phyloP scores from a whole-genome alignment of 2,329 filamentous ascomycete species.

The Sclerotiophoma versabilis region DNA sequence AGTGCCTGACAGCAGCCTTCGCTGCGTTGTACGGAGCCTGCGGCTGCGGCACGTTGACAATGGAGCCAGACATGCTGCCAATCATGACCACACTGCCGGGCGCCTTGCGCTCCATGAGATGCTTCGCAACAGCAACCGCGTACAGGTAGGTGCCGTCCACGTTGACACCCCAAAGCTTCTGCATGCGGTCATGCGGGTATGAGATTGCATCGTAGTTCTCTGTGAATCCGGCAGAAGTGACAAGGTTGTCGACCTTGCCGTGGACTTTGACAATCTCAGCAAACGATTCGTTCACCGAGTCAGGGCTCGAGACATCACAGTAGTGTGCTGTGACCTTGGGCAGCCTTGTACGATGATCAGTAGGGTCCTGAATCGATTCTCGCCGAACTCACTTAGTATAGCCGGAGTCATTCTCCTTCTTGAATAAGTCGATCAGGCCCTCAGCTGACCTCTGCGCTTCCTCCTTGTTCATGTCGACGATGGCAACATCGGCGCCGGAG shows the following conservation, averaged over 20 bases:
- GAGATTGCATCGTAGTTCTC: constrained; percentile 93
- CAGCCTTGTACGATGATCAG: constrained; percentile 54
- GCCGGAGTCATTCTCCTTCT: constrained; percentile 72
- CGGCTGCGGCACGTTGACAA: constrained; percentile 95
- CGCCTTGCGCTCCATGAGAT: constrained; percentile 81
- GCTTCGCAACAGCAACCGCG: constrained; percentile 81
- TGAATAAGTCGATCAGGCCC: constrained; percentile 77
- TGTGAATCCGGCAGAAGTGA: constrained; percentile 95
- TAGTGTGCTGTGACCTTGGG: constrained; percentile 91
- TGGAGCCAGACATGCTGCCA: constrained; percentile 90
- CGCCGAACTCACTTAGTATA: constrained; percentile 55
- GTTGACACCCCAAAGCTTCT: constrained; percentile 94
- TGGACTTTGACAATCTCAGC: constrained; percentile 73
- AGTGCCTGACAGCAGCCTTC: constrained; percentile 89
- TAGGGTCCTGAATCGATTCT: no score
- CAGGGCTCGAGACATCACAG: constrained; percentile 81
- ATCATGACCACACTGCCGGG: constrained; percentile 91
- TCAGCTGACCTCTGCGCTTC: constrained; percentile 81
- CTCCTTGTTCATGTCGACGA: constrained; percentile 92
- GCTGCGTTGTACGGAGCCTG: constrained; percentile 92
- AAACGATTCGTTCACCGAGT: constrained; percentile 78
- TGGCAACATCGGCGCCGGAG: constrained; percentile 85
- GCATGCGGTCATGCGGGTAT: constrained; percentile 89
- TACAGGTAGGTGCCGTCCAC: constrained; percentile 93
- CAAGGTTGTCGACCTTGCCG: constrained; percentile 86